Conservation (phyloP, 139 green algal genomes). For the Coelastrella sp. region DNA sequence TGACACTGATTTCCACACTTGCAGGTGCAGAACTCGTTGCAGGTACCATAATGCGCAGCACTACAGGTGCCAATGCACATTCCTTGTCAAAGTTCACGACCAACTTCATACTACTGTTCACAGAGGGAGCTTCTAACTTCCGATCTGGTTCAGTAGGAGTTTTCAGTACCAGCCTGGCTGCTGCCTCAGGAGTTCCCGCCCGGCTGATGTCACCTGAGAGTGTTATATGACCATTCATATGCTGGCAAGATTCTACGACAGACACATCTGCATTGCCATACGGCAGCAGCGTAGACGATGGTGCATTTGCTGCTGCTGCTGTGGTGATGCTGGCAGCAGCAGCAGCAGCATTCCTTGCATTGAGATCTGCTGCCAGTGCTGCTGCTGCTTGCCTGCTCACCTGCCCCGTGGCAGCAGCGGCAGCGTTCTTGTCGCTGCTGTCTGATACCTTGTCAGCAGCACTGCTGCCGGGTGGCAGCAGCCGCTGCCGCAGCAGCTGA, state of each 20-base stretch:
- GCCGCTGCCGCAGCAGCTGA: conserved; percentile 15
- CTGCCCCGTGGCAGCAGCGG: neutral
- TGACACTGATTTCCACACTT: conserved; percentile 7
- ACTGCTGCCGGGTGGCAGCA: conserved; percentile 1
- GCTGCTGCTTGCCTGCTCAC: neutral
- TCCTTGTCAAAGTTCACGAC: neutral
- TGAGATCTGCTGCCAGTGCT: neutral
- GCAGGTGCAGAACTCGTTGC: neutral
- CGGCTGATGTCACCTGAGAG: conserved; percentile 32
- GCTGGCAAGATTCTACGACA: conserved; percentile 7
- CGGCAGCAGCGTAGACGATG: neutral
- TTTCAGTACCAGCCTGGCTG: neutral
- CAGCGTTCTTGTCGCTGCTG: neutral
- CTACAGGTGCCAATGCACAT: neutral
- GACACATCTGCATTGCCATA: neutral
- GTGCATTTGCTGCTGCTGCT: conserved; percentile 20
- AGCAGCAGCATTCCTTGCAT: neutral
- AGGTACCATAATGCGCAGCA: conserved; percentile 7
- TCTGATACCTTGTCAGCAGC: neutral
- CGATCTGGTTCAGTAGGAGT: conserved; percentile 29
- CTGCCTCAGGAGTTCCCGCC: conserved; percentile 14
- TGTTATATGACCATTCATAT: conserved; percentile 21
- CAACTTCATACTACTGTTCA: conserved; percentile 26
- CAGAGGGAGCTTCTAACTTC: conserved; percentile 25
- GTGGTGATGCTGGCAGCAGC: neutral